Evolutionary conservation across 2,329 filamentous ascomycete genomes (phyloP).

Genomic region (Thelonectria olida): DNA sequence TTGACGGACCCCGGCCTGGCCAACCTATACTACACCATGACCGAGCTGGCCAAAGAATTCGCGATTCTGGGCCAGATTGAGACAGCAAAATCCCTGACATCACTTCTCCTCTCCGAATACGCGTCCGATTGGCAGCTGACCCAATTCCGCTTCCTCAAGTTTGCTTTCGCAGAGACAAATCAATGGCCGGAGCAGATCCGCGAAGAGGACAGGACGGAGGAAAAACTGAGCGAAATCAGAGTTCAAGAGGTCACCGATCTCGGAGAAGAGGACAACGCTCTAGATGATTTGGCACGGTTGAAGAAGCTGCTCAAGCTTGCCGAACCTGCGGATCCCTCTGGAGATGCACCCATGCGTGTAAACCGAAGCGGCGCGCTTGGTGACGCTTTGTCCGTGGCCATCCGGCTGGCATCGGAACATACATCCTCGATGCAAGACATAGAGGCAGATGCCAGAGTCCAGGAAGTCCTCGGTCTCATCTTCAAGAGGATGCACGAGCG

Average conservation of each 20-base stretch:
- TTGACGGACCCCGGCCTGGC: conserved; percentile 17
- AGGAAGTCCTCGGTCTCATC: conserved; percentile 16
- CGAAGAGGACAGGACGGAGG: not conserved
- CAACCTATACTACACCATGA: conserved; percentile 19
- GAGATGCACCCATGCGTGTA: not conserved
- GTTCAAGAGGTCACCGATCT: not conserved
- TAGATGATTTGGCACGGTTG: conserved; percentile 3
- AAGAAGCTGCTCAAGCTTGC: not conserved
- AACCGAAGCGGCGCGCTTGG: conserved; percentile 1
- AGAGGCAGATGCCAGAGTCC: conserved; percentile 14
- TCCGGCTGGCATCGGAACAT: conserved; percentile 16
- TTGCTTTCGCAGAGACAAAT: conserved; percentile 27
- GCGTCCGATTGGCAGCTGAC: conserved; percentile 29
- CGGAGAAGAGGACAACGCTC: not conserved
- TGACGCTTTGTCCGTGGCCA: conserved; percentile 15
- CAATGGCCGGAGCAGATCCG: conserved; percentile 30
- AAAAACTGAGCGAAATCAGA: not conserved
- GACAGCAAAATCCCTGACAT: conserved; percentile 21
- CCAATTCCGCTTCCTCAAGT: conserved; percentile 7
- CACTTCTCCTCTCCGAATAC: conserved; percentile 29
- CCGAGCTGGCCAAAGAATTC: conserved; percentile 28
- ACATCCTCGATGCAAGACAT: conserved; percentile 15
- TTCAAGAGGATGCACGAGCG: conserved; percentile 8
- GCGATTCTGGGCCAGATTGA: conserved; percentile 27
- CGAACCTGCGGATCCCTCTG: not conserved